Evolutionary conservation across 805 yeast species (phyloP), one percentile per base, ranked within the genome.

Genomic region (Lachancea cidri): DNA sequence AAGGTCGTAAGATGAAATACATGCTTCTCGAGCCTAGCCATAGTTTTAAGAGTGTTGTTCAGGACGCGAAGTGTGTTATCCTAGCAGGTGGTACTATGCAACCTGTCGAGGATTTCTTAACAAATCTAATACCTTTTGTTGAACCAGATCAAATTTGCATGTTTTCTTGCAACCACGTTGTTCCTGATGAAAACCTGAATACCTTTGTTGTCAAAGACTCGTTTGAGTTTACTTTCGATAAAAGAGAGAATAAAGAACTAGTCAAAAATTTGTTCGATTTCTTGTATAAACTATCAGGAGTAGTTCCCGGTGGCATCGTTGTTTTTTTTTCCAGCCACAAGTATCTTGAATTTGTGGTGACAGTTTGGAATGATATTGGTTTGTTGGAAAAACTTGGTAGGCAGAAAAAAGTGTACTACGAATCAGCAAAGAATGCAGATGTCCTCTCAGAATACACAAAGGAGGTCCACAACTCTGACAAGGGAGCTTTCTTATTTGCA

Each of bases 271-370:
- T 89, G 0, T 34, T 71, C 5, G 51, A 68, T 2, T 54, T 85
- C 2, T 46, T 70, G 4, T 18, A 14, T 2, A 41, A 46, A 25
- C 42, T 61, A 16, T 43, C 53, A 4, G 17, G 47, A 6, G 53
- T 48, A 0, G 72, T 83, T 0, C 95, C 95, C 0, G 71, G 67
- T 38, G 98, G 98, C 4, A 68, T 81, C 3, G 95, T 91, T 2
- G 71, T 78, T 0, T 89, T 89, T 56, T 79, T 88, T 48, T 95
- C 96, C 1, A 87, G 96, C 60, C 91, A 88, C 55, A 73, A 73
- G 38, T 87, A 83, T 50, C 64, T 88, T 35, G 69, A 72, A 3
- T 62, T 68, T n/a, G 72, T 83, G 0, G 41, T 76, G 0, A 46
- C 48, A 0, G 37, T 43, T 0, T 88, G 95, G 96, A 68, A 72